Conservation (phyloP, 75 land plant species). For the Larix kaempferi region DNA sequence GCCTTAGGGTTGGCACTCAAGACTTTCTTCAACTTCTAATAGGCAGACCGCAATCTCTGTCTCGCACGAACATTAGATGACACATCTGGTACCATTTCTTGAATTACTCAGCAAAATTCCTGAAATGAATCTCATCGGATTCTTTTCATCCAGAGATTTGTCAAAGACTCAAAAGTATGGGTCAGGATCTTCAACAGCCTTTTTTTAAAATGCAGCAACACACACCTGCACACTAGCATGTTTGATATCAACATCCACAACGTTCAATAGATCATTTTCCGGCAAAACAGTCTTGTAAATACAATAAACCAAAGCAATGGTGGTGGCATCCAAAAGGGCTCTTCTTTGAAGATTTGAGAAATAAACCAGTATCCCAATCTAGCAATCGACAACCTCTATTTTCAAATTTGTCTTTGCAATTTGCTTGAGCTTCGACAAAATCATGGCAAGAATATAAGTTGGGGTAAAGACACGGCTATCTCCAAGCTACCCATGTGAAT, state of each 20-base stretch:
- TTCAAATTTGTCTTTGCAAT: slow-evolving; percentile 48
- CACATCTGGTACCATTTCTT: slow-evolving; percentile 37
- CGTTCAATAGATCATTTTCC: slow-evolving; percentile 44
- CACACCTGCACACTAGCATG: slow-evolving; percentile 54
- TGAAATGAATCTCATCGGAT: slow-evolving; percentile 47
- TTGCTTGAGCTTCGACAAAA: slow-evolving; percentile 36
- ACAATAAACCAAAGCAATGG: slow-evolving; percentile 39
- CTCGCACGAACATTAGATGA: no score
- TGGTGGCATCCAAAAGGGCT: slow-evolving; percentile 34
- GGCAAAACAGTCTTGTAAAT: slow-evolving; percentile 46
- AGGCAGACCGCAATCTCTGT: no score
- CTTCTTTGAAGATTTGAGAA: slow-evolving; percentile 48
- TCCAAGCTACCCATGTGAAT: slow-evolving; percentile 37
- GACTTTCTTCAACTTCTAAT: no score
- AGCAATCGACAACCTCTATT: slow-evolving; percentile 43
- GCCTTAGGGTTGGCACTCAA: no score
- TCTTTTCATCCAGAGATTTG: slow-evolving; percentile 33
- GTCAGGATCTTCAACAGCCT: slow-evolving; percentile 36
- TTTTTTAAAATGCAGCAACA: slow-evolving; percentile 38
- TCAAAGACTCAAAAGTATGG: slow-evolving; percentile 37
- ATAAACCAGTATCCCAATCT: slow-evolving; percentile 41
- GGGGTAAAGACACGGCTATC: slow-evolving; percentile 36
- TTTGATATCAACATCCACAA: slow-evolving; percentile 44
- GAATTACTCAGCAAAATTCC: slow-evolving; percentile 34
- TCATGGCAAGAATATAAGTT: slow-evolving; percentile 44